Percentiles rank a stretch among this genome's conserved stretches.
phyloP scores from a whole-genome alignment of 2,329 filamentous ascomycete species.

The Hypoxylon sp. region DNA sequence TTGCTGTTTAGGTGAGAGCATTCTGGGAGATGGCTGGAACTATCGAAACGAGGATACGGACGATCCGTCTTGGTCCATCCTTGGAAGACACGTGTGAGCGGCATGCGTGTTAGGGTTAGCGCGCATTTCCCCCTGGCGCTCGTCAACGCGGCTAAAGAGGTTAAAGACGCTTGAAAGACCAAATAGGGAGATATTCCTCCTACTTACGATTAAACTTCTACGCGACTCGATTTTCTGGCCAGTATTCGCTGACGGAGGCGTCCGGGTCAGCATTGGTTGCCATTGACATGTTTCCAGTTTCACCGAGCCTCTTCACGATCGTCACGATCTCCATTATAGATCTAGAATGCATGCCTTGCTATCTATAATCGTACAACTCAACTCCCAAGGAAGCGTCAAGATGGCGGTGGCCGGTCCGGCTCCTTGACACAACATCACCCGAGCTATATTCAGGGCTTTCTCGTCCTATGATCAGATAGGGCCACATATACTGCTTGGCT shows the following conservation, averaged over 20 bases:
- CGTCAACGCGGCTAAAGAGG: constrained; percentile 51
- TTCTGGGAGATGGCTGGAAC: constrained; percentile 18
- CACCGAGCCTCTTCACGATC: background rate
- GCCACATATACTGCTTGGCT: constrained; percentile 1
- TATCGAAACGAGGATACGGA: constrained; percentile 26
- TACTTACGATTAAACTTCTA: constrained; percentile 40
- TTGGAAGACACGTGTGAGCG: constrained; percentile 25
- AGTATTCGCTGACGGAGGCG: constrained; percentile 40
- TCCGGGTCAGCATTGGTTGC: constrained; percentile 31
- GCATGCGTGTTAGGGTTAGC: constrained; percentile 38
- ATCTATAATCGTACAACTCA: background rate
- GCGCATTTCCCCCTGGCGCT: constrained; percentile 39
- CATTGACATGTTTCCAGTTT: constrained; percentile 28
- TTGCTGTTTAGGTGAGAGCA: constrained; percentile 7
- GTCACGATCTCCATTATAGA: constrained; percentile 2
- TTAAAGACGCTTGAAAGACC: constrained; percentile 44
- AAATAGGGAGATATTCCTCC: constrained; percentile 36
- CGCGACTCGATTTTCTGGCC: constrained; percentile 34
- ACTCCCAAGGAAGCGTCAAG: constrained; percentile 1
- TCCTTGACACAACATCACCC: constrained; percentile 2
- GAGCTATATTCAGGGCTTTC: constrained; percentile 2
- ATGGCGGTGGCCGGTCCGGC: constrained; percentile 21
- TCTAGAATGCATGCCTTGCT: constrained; percentile 1
- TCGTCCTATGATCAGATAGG: background rate
- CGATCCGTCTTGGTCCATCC: constrained; percentile 21